These are phyloP conservation scores for Calocybe gambosa DNA, from an alignment of 1,284 basidiomycete genomes.

Conservation along the genomic window DNA sequence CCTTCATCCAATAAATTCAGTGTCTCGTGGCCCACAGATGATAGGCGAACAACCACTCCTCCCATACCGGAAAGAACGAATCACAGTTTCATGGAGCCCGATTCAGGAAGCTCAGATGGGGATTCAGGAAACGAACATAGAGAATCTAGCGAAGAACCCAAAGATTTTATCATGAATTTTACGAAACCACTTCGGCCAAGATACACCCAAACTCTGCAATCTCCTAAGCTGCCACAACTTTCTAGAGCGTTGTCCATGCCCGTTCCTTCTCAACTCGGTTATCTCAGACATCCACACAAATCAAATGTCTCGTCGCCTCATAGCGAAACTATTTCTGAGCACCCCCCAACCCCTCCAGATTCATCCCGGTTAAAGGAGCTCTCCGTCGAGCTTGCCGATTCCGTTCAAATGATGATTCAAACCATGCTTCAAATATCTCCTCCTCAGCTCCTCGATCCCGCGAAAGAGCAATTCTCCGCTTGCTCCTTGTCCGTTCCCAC, in stretches of 20 bases:
- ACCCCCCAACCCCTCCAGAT: slow-evolving; percentile 25
- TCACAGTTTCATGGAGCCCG: slow-evolving; percentile 21
- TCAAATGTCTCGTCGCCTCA: slow-evolving; percentile 13
- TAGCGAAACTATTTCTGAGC: slow-evolving; percentile 16
- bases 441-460: slow-evolving; percentile 83
- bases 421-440: slow-evolving; percentile 85
- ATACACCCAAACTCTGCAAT: slow-evolving; percentile 18
- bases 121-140: slow-evolving; percentile 21
- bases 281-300: slow-evolving; percentile 60
- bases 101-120: slow-evolving; percentile 19
- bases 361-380: slow-evolving; percentile 51
- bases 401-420: slow-evolving; percentile 82
- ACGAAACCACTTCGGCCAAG: slow-evolving; percentile 7
- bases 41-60: slow-evolving; percentile 16
- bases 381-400: slow-evolving; percentile 81
- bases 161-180: background rate
- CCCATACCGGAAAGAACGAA: slow-evolving; percentile 17
- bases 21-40: slow-evolving; percentile 26
- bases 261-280: slow-evolving; percentile 59
- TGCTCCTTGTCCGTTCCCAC: slow-evolving; percentile 82
- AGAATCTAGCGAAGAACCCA: slow-evolving; percentile 1
- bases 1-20: slow-evolving; percentile 27
- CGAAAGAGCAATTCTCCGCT: slow-evolving; percentile 85
- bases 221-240: slow-evolving; percentile 37
- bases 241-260: slow-evolving; percentile 71